A percentile compares a stretch with the other conserved stretches of the same genome.
phyloP scores from a whole-genome alignment of 495 filamentous ascomycete genomes.

The Lindgomyces ingoldianus region DNA sequence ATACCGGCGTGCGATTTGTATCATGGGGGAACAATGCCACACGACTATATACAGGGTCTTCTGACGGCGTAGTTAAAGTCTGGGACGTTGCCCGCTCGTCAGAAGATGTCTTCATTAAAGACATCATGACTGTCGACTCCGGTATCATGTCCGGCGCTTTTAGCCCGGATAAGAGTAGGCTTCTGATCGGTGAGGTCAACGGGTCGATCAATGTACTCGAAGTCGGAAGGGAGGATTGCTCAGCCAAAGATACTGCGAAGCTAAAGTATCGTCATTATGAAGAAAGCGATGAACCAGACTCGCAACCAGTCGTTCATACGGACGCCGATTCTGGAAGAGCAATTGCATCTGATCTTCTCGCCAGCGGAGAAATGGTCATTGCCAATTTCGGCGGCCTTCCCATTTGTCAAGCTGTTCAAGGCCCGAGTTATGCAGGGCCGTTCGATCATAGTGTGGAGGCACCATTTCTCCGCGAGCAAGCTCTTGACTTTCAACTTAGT shows the following conservation, averaged over 20 bases:
- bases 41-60: conserved; percentile 84
- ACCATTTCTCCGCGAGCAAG: conserved; percentile 26
- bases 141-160: conserved; percentile 69
- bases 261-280: conserved; percentile 34
- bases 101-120: conserved; percentile 62
- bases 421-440: conserved; percentile 36
- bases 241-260: conserved; percentile 28
- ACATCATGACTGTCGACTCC: conserved; percentile 54
- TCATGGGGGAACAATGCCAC: conserved; percentile 72
- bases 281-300: conserved; percentile 1
- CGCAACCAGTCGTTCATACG: background rate
- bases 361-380: conserved; percentile 31
- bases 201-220: conserved; percentile 69
- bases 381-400: conserved; percentile 43
- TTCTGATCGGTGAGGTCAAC: conserved; percentile 75
- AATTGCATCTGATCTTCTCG: conserved; percentile 31
- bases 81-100: conserved; percentile 74
- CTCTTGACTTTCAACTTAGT: conserved; percentile 29
- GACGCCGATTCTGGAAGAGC: conserved; percentile 15
- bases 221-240: conserved; percentile 37
- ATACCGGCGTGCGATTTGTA: conserved; percentile 79
- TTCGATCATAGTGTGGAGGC: conserved; percentile 28
- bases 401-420: conserved; percentile 45
- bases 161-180: conserved; percentile 66
- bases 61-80: conserved; percentile 80